phyloP scores from a whole-genome alignment of 208 protist genomes.

The Trichomonas vaginalis region DNA sequence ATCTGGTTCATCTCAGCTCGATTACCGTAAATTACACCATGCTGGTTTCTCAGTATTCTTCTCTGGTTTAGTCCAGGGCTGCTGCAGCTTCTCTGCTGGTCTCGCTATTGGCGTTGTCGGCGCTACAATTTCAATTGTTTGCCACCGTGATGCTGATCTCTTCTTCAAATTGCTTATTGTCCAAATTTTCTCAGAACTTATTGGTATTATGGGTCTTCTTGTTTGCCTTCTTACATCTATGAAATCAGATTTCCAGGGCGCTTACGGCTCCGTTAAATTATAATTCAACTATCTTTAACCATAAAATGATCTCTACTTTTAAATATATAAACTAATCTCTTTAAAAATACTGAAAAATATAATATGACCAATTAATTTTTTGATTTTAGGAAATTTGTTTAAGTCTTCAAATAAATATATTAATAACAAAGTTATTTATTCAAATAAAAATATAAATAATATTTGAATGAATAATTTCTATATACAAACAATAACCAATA shows the following conservation, averaged over 20 bases:
- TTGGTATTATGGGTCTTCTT: conserved; percentile 16
- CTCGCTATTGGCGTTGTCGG: background rate
- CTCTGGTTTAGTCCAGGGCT: background rate
- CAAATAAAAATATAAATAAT: too few relatives aligned
- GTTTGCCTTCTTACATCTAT: background rate
- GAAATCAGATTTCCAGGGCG: background rate
- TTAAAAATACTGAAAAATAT: too few relatives aligned
- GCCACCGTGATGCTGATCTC: background rate
- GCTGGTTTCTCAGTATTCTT: background rate
- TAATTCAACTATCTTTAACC: background rate
- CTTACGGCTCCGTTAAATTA: background rate
- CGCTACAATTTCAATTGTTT: background rate
- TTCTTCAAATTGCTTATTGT: conserved; percentile 18
- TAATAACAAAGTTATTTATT: too few relatives aligned
- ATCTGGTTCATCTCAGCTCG: background rate
- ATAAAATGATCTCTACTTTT: too few relatives aligned
- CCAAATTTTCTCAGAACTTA: conserved; percentile 18
- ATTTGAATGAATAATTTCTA: too few relatives aligned
- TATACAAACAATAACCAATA: too few relatives aligned
- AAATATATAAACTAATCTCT: too few relatives aligned
- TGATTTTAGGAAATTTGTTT: too few relatives aligned
- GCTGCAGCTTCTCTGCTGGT: background rate
- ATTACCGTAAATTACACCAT: background rate
- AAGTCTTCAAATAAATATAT: too few relatives aligned
- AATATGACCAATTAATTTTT: too few relatives aligned